These are phyloP conservation scores for Cytospora piceicola DNA, from an alignment of 2,329 filamentous ascomycete species.

Conservation along the genomic window DNA sequence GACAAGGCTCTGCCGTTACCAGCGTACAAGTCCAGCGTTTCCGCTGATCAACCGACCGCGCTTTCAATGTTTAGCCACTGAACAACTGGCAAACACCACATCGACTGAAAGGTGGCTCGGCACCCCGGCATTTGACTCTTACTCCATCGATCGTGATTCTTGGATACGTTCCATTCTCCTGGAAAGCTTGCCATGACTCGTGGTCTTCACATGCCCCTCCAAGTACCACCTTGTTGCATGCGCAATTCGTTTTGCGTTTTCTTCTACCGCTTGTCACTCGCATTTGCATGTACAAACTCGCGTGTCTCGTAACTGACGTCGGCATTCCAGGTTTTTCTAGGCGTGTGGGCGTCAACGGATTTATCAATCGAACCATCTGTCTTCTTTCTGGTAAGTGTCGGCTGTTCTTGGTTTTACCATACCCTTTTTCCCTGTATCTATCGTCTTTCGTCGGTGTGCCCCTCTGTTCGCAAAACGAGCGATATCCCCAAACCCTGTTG, in stretches of 20 bases:
- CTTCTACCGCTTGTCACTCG: background rate
- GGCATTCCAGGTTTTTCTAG: background rate
- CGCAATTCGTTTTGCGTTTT: background rate
- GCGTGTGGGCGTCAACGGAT: slow-evolving; percentile 1
- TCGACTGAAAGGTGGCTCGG: background rate
- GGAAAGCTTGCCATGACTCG: background rate
- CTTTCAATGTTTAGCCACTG: background rate
- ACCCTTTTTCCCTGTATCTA: background rate
- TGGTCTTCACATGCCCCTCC: background rate
- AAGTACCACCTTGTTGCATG: background rate
- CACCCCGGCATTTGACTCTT: background rate
- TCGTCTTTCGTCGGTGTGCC: background rate
- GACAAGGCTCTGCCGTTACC: background rate
- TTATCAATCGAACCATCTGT: background rate
- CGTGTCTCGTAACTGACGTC: background rate
- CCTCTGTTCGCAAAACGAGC: background rate
- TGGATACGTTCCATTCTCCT: background rate
- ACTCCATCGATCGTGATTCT: background rate
- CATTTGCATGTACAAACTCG: background rate
- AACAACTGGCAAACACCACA: background rate
- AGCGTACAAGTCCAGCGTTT: background rate
- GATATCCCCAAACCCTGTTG: background rate
- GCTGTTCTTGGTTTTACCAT: background rate
- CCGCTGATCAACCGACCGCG: background rate
- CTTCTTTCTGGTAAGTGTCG: background rate